phyloP scores from a whole-genome alignment of 345 rosid species.

The thale cress (Arabidopsis thaliana) region DNA sequence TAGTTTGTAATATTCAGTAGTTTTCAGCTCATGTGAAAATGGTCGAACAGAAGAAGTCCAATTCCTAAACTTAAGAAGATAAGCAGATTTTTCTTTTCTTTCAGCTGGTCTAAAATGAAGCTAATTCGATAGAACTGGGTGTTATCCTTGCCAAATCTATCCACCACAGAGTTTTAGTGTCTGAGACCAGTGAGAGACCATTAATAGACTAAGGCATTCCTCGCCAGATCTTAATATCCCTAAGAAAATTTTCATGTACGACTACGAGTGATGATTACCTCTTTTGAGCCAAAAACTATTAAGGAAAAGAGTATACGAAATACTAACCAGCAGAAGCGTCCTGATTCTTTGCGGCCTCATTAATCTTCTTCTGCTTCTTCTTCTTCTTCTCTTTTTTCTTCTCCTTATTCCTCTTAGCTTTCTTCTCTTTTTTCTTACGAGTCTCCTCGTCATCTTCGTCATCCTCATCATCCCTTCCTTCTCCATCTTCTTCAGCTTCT shows the following conservation, averaged over 20 bases:
- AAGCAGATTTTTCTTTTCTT: not conserved
- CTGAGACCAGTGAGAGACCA: constrained; percentile 9
- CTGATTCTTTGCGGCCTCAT: constrained; percentile 43
- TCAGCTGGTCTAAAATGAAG: constrained; percentile 27
- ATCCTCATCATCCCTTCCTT: constrained; percentile 16
- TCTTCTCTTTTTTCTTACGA: constrained; percentile 48
- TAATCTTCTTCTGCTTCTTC: constrained; percentile 46
- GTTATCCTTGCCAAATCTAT: not conserved
- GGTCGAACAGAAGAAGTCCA: not conserved
- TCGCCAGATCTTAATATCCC: constrained; percentile 14
- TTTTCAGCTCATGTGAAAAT: not conserved
- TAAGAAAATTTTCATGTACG: not conserved
- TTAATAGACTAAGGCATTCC: not conserved
- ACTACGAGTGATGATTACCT: not conserved
- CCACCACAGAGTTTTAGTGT: constrained; percentile 1
- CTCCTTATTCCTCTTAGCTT: constrained; percentile 47
- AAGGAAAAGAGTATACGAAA: constrained; percentile 10
- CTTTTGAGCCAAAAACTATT: constrained; percentile 1
- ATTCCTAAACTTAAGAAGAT: not conserved
- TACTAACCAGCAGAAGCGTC: constrained; percentile 59
- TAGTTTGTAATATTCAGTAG: not conserved
- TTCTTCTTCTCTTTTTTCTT: constrained; percentile 44
- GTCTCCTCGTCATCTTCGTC: constrained; percentile 38
- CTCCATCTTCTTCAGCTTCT: not conserved
- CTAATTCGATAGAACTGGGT: not conserved